A percentile compares a stretch with the other conserved stretches of the same genome.
phyloP scores from a whole-genome alignment of 2,329 filamentous ascomycete species.

The Emergomyces africanus region DNA sequence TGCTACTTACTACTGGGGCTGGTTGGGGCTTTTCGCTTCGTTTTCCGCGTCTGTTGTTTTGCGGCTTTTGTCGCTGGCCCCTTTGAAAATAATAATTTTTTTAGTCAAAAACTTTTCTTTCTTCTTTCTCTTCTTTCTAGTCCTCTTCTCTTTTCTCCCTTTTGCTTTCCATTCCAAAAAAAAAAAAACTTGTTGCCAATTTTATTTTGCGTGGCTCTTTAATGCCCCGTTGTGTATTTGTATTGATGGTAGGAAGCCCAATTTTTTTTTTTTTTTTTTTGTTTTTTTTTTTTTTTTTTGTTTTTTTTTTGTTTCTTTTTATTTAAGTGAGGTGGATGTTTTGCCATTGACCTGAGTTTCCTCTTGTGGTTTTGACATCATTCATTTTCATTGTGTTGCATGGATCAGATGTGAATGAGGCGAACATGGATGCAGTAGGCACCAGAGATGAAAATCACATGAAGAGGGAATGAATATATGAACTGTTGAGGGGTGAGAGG shows the following conservation, averaged over 20 bases:
- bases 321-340: not conserved
- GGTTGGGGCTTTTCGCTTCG: not conserved
- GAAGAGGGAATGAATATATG: not conserved
- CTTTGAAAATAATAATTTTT: not conserved
- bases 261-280: not conserved
- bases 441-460: not conserved
- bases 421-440: not conserved
- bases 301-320: too few species aligned
- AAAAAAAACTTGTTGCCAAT: too few species aligned
- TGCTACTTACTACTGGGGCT: not conserved
- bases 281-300: not conserved
- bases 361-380: not conserved
- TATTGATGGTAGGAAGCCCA: not conserved
- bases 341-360: not conserved
- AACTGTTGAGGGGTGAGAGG: constrained; percentile 4
- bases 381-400: not conserved
- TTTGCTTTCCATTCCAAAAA: not conserved
- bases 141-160: not conserved
- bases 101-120: not conserved
- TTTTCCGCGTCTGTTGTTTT: not conserved
- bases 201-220: not conserved
- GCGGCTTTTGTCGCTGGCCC: too few species aligned
- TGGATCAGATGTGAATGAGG: not conserved
- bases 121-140: not conserved
- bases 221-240: not conserved